A percentile compares a stretch with the other conserved stretches of the same genome.
phyloP scores from a whole-genome alignment of 2,329 filamentous ascomycete genomes.

The Aspergillus transmontanensis region DNA sequence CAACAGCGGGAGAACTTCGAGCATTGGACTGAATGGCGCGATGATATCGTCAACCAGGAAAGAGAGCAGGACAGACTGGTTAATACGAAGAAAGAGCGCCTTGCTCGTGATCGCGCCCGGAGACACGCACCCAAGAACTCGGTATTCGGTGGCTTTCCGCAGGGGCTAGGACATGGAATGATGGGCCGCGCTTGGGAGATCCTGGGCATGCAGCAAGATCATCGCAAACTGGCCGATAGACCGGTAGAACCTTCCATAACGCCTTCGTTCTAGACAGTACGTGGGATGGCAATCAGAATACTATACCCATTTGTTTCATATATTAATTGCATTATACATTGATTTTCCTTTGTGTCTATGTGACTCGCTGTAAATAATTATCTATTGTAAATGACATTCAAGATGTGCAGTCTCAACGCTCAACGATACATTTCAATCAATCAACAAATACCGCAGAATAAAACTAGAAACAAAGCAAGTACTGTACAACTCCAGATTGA shows the following conservation, averaged over 20 bases:
- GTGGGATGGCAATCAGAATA: not conserved
- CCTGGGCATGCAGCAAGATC: conserved; percentile 41
- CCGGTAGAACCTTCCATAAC: conserved; percentile 19
- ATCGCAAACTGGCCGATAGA: conserved; percentile 25
- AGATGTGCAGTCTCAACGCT: conserved; percentile 11
- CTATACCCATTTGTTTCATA: conserved; percentile 7
- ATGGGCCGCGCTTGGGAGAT: conserved; percentile 47
- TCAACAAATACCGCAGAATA: conserved; percentile 1
- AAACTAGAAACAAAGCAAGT: conserved; percentile 3
- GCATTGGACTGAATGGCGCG: conserved; percentile 48
- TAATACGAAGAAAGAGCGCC: conserved; percentile 36
- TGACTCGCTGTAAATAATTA: conserved; percentile 9
- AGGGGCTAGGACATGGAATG: conserved; percentile 40
- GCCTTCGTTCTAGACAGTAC: conserved; percentile 10
- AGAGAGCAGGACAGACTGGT: conserved; percentile 40
- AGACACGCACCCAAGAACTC: conserved; percentile 29
- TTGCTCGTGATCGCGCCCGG: conserved; percentile 30
- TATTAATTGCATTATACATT: conserved; percentile 2
- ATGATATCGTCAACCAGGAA: conserved; percentile 42
- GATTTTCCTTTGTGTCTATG: not conserved
- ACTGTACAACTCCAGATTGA: conserved; percentile 17
- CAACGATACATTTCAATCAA: conserved; percentile 3
- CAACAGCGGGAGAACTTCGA: conserved; percentile 50
- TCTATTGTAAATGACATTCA: conserved; percentile 7
- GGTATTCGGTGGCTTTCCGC: conserved; percentile 34